Evolutionary conservation across 1,139 yeast genomes (phyloP).

Genomic region (Yamadazyma dendronema): DNA sequence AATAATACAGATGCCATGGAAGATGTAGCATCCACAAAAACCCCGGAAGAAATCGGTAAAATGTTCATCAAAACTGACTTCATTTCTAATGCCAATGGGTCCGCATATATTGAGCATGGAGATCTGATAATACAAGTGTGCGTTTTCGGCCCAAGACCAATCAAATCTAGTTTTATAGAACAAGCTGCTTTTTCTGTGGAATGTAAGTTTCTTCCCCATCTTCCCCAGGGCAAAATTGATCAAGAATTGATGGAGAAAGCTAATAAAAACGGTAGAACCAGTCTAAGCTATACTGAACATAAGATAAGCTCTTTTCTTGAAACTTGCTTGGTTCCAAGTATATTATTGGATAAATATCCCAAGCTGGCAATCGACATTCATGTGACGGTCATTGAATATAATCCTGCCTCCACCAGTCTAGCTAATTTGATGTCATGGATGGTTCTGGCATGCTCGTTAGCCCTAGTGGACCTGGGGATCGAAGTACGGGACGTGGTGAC

Average conservation of each 20-base stretch:
- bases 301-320: slow-evolving; percentile 54
- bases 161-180: slow-evolving; percentile 70
- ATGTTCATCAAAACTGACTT: slow-evolving; percentile 54
- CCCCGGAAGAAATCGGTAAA: slow-evolving; percentile 25
- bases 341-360: slow-evolving; percentile 75
- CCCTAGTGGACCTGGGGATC: slow-evolving; percentile 80
- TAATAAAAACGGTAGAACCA: slow-evolving; percentile 32
- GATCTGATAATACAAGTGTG: slow-evolving; percentile 64
- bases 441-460: slow-evolving; percentile 64
- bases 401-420: slow-evolving; percentile 33
- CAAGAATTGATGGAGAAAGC: slow-evolving; percentile 2
- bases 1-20: slow-evolving; percentile 5
- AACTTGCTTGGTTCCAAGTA: slow-evolving; percentile 57
- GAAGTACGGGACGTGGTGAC: slow-evolving; percentile 77
- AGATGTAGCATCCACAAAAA: slow-evolving; percentile 11
- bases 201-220: slow-evolving; percentile 55
- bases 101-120: slow-evolving; percentile 72
- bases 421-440: slow-evolving; percentile 44
- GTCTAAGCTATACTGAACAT: slow-evolving; percentile 49
- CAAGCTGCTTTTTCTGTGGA: slow-evolving; percentile 70
- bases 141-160: slow-evolving; percentile 89
- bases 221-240: slow-evolving; percentile 25
- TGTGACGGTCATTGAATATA: slow-evolving; percentile 51
- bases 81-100: slow-evolving; percentile 77
- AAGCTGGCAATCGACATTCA: slow-evolving; percentile 84